phyloP scores from a whole-genome alignment of 108 stramenopile species.

The Fistulifera pelliculosa region DNA sequence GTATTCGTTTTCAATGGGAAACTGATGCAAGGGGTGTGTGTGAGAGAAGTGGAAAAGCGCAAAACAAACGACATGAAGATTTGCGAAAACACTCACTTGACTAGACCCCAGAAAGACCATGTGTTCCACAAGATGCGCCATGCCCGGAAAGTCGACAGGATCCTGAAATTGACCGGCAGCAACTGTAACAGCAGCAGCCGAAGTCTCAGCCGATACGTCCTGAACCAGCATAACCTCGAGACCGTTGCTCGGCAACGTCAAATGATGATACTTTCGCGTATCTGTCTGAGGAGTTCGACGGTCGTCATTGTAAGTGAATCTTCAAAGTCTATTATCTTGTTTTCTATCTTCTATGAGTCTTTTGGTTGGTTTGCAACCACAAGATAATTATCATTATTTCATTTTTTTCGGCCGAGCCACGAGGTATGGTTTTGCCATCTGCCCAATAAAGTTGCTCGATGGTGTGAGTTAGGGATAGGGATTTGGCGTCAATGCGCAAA shows the following conservation, averaged over 20 bases:
- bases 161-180: conserved; percentile 18
- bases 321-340: too few species aligned
- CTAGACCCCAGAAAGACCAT: conserved; percentile 61
- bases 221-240: not conserved
- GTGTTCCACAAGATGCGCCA: conserved; percentile 80
- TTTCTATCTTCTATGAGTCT: too few species aligned
- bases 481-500: too few species aligned
- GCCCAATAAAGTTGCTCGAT: too few species aligned
- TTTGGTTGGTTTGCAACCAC: too few species aligned
- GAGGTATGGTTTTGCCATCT: too few species aligned
- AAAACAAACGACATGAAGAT: conserved; percentile 12
- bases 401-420: too few species aligned
- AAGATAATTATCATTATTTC: too few species aligned
- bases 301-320: not conserved
- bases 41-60: too few species aligned
- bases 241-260: not conserved
- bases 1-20: conserved; percentile 61
- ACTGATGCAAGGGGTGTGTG: too few species aligned
- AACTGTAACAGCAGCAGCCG: conserved; percentile 14
- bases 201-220: not conserved
- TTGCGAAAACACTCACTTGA: too few species aligned
- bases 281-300: not conserved
- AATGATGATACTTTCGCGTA: conserved; percentile 1
- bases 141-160: conserved; percentile 27
- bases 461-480: too few species aligned